Evolutionary conservation across 2,329 filamentous ascomycete genomes (phyloP).

Genomic region (Acephala macrosclerotiorum): DNA sequence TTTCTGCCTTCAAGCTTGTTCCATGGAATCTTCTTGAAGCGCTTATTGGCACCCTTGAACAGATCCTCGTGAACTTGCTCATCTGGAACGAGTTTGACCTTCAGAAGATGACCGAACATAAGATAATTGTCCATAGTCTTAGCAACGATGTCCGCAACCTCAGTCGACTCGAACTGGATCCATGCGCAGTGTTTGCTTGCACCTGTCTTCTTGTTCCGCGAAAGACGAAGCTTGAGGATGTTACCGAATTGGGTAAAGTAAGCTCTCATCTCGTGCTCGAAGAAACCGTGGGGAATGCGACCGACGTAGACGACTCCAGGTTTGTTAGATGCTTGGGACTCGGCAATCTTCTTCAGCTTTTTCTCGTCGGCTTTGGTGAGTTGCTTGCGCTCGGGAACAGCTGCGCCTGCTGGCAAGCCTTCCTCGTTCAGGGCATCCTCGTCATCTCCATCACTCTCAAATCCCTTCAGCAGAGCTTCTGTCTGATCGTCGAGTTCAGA

Average conservation of each 20-base stretch:
- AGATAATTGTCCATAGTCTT: constrained; percentile 99
- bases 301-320: constrained; percentile 89
- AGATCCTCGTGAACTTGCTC: constrained; percentile 82
- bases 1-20: constrained; percentile 83
- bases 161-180: constrained; percentile 80
- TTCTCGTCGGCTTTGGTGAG: constrained; percentile 57
- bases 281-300: constrained; percentile 94
- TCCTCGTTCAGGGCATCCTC: constrained; percentile 46
- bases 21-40: constrained; percentile 88
- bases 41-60: constrained; percentile 89
- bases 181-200: constrained; percentile 94
- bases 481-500: constrained; percentile 57
- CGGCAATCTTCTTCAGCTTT: constrained; percentile 53
- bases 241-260: constrained; percentile 95
- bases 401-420: constrained; percentile 52
- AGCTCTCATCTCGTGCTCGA: constrained; percentile 91
- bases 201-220: constrained; percentile 91
- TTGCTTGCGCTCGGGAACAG: constrained; percentile 48
- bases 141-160: constrained; percentile 89
- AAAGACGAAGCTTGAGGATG: constrained; percentile 80
- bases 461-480: constrained; percentile 59
- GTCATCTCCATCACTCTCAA: constrained; percentile 61
- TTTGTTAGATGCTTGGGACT: constrained; percentile 54
- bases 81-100: constrained; percentile 79
- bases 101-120: constrained; percentile 91